Percentiles rank a stretch among this genome's conserved stretches.
These are phyloP conservation scores for Colletotrichum sp. DNA, from an alignment of 2,329 filamentous ascomycete species.

Conservation along the genomic window DNA sequence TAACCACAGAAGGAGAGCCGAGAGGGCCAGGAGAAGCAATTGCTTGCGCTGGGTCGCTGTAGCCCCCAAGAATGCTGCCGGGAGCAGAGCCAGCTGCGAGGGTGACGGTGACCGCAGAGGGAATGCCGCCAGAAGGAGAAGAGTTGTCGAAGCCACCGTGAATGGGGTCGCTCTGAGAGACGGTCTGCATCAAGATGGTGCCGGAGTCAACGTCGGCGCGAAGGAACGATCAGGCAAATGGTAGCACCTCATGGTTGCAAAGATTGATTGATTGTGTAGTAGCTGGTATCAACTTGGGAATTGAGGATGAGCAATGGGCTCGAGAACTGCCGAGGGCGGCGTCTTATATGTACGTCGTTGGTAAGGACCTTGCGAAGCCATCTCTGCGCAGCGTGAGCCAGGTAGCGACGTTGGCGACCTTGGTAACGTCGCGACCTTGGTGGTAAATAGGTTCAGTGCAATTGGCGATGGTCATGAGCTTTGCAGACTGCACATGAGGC, in stretches of 20 bases:
- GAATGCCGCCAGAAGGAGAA: too few species aligned
- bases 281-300: too few species aligned
- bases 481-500: neutral
- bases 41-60: neutral
- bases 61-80: neutral
- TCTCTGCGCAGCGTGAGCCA: too few species aligned
- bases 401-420: too few species aligned
- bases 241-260: neutral
- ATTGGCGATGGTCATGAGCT: neutral
- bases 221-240: neutral
- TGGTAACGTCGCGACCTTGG: too few species aligned
- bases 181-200: neutral
- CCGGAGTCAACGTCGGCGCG: neutral
- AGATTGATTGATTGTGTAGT: too few species aligned
- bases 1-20: neutral
- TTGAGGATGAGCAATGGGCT: too few species aligned
- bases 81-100: neutral
- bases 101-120: neutral
- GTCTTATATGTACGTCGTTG: too few species aligned
- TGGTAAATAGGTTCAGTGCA: neutral
- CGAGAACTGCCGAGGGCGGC: too few species aligned
- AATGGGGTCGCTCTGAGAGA: too few species aligned
- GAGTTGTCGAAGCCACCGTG: too few species aligned
- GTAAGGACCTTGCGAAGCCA: too few species aligned
- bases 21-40: neutral